Evolutionary conservation across 1,284 basidiomycete genomes (phyloP).

Genomic region (Lignosus rhinocerotis): DNA sequence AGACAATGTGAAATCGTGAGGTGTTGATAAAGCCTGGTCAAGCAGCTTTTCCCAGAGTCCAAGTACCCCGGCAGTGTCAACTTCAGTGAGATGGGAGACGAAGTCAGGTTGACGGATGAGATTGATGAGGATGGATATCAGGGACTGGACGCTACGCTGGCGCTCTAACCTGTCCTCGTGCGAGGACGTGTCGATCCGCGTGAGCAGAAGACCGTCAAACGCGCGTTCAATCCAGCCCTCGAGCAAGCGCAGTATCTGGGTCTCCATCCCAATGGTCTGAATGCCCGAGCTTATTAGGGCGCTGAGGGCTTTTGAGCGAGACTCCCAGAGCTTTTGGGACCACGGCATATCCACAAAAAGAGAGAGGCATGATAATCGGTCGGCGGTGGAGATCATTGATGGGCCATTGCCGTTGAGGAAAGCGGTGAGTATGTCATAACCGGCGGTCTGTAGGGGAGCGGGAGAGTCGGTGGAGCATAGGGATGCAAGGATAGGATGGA

Average conservation of each 20-base stretch:
- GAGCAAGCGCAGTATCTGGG: constrained; percentile 52
- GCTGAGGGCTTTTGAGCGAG: constrained; percentile 62
- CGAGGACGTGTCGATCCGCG: constrained; percentile 36
- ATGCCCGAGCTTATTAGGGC: constrained; percentile 58
- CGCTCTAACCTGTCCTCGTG: constrained; percentile 53
- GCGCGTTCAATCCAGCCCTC: constrained; percentile 64
- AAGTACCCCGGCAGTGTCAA: constrained; percentile 51
- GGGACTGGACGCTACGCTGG: constrained; percentile 59
- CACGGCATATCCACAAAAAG: constrained; percentile 57
- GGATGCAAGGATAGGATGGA: constrained; percentile 58
- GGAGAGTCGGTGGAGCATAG: constrained; percentile 58
- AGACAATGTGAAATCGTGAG: constrained; percentile 30
- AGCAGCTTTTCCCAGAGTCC: constrained; percentile 60
- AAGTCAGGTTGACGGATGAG: constrained; percentile 52
- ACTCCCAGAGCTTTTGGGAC: constrained; percentile 67
- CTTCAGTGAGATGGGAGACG: constrained; percentile 58
- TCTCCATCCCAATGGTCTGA: constrained; percentile 67
- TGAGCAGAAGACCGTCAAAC: constrained; percentile 48
- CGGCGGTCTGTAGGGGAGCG: constrained; percentile 56
- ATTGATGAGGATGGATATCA: constrained; percentile 56
- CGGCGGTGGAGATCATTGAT: constrained; percentile 46
- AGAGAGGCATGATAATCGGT: constrained; percentile 61
- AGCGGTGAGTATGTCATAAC: constrained; percentile 68
- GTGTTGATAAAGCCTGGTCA: constrained; percentile 49
- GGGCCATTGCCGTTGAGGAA: constrained; percentile 62